Conservation (phyloP, 139 green algal species). For the Chlorella sp. region DNA sequence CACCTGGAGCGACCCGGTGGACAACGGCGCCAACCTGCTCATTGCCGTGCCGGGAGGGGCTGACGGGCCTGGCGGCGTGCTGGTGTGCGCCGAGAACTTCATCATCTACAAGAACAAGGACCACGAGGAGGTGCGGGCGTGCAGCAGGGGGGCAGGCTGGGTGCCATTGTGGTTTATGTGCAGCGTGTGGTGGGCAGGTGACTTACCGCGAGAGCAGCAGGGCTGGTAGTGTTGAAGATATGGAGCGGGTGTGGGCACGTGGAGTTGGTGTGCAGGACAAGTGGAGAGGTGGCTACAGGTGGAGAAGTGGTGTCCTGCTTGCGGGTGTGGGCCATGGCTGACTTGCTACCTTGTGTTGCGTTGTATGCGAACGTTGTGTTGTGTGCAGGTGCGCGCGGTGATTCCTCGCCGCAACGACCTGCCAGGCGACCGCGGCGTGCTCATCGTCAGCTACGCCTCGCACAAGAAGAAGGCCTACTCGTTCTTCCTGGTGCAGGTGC, state of each 20-base stretch:
- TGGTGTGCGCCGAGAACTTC: conserved; percentile 98
- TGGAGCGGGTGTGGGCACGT: too few relatives aligned
- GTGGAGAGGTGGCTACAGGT: too few relatives aligned
- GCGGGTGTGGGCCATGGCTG: too few relatives aligned
- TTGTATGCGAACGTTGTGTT: too few relatives aligned
- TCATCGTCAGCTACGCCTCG: conserved; percentile 78
- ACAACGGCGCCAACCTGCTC: conserved; percentile 96
- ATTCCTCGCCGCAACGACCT: conserved; percentile 86
- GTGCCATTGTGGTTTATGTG: too few relatives aligned
- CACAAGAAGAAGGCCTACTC: conserved; percentile 87
- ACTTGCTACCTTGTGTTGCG: too few relatives aligned
- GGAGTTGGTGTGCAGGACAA: neutral
- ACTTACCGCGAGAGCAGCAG: too few relatives aligned
- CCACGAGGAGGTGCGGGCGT: conserved; percentile 14
- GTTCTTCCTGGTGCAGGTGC: conserved; percentile 90
- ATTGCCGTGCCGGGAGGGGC: conserved; percentile 87
- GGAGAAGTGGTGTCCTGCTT: too few relatives aligned
- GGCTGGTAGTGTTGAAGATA: too few relatives aligned
- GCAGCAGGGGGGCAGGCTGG: neutral
- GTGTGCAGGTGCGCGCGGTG: conserved; percentile 67
- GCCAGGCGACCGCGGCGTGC: conserved; percentile 73
- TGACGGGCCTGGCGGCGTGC: conserved; percentile 82
- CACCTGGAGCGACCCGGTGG: conserved; percentile 84
- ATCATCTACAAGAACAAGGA: conserved; percentile 88
- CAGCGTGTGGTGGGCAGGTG: neutral